phyloP scores from a whole-genome alignment of 108 stramenopile genomes.

The Aurantiochytrium sp. region DNA sequence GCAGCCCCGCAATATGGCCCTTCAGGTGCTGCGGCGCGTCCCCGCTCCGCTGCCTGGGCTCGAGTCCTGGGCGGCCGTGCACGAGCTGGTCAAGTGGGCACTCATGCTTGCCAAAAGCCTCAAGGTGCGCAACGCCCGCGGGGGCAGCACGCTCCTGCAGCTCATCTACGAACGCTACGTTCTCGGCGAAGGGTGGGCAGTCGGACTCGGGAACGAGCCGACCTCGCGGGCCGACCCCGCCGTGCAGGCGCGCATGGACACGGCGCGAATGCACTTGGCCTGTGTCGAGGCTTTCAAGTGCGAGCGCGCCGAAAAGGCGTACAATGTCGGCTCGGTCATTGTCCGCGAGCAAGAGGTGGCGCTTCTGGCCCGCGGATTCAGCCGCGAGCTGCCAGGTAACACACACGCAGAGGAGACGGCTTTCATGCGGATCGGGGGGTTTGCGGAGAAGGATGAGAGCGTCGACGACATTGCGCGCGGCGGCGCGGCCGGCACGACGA shows the following conservation, averaged over 20 bases:
- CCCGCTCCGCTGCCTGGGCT: background rate
- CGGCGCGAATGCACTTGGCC: background rate
- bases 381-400: conserved; percentile 36
- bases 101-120: background rate
- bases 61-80: background rate
- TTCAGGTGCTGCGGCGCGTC: background rate
- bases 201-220: background rate
- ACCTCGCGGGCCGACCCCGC: background rate
- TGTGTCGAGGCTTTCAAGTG: conserved; percentile 19
- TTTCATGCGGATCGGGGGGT: conserved; percentile 19
- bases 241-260: background rate
- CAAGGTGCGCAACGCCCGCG: background rate
- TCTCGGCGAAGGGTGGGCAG: background rate
- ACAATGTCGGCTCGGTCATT: background rate
- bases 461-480: background rate
- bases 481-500: background rate
- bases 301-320: conserved; percentile 25
- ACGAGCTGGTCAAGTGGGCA: background rate
- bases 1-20: background rate
- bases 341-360: background rate
- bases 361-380: conserved; percentile 1
- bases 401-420: conserved; percentile 39
- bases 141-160: background rate
- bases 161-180: background rate
- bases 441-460: background rate